A percentile compares a stretch with the other conserved stretches of the same genome.
phyloP scores from a whole-genome alignment of 2,329 filamentous ascomycete species.

The Alternaria conjuncta region DNA sequence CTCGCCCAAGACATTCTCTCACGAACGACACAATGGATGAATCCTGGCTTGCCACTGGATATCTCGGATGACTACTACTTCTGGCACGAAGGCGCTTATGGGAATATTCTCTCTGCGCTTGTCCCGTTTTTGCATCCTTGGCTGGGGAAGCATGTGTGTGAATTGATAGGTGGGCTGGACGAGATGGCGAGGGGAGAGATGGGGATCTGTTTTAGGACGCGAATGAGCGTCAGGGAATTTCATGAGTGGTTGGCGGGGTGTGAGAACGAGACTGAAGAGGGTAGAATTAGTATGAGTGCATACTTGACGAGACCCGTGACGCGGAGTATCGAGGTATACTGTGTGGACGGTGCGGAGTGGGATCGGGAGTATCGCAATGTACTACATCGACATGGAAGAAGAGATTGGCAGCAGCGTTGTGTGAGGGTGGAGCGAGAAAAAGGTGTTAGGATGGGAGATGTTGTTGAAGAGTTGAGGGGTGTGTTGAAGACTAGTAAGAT shows the following conservation, averaged over 20 bases:
- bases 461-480: constrained; percentile 16
- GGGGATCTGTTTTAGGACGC: constrained; percentile 2
- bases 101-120: constrained; percentile 6
- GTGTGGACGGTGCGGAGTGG: constrained; percentile 6
- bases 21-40: background rate
- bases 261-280: background rate
- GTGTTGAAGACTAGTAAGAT: background rate
- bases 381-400: background rate
- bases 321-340: constrained; percentile 4
- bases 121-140: constrained; percentile 13
- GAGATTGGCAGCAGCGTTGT: constrained; percentile 3
- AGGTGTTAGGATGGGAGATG: constrained; percentile 17
- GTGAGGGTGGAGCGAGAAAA: constrained; percentile 15
- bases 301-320: constrained; percentile 1
- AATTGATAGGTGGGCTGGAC: constrained; percentile 2
- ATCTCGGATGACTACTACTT: constrained; percentile 15
- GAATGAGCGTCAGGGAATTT: background rate
- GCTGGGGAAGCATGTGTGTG: background rate
- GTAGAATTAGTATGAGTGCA: background rate
- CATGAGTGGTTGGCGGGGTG: background rate
- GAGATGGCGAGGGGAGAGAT: constrained; percentile 2
- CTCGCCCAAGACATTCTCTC: background rate
- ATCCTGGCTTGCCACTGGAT: background rate
- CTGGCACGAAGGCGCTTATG: constrained; percentile 15
- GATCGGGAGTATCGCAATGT: constrained; percentile 4